These are phyloP conservation scores for Hypholoma fasciculare DNA, from an alignment of 768 basidiomycete species.

Conservation along the genomic window DNA sequence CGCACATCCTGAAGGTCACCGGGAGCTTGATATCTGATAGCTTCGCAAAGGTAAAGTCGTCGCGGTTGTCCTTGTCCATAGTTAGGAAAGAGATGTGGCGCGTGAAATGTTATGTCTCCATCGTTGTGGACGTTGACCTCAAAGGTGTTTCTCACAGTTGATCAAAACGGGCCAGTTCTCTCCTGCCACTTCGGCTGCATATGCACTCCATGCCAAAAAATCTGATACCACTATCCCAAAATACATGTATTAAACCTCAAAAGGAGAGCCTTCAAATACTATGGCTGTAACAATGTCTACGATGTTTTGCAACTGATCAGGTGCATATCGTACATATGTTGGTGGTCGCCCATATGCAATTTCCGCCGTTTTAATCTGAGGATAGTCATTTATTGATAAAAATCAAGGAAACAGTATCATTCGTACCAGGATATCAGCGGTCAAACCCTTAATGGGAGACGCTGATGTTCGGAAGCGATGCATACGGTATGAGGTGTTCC, in stretches of 20 bases:
- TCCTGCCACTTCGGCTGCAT: no score
- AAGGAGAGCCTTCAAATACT: background rate
- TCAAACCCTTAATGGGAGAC: conserved; percentile 84
- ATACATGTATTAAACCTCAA: no score
- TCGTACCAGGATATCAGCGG: conserved; percentile 77
- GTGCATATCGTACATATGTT: conserved; percentile 58
- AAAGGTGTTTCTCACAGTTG: conserved; percentile 7
- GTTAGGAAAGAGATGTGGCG: background rate
- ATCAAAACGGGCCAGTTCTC: conserved; percentile 4
- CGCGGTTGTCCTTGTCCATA: conserved; percentile 64
- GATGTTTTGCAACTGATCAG: conserved; percentile 39
- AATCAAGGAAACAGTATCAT: background rate
- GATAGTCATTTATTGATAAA: background rate
- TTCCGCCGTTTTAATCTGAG: conserved; percentile 64
- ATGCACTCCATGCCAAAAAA: no score
- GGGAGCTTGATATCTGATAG: conserved; percentile 87
- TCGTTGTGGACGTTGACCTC: background rate
- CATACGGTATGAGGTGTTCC: conserved; percentile 66
- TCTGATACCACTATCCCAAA: no score
- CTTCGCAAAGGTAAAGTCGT: conserved; percentile 92
- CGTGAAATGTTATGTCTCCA: background rate
- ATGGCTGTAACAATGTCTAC: conserved; percentile 17
- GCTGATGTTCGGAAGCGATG: conserved; percentile 80
- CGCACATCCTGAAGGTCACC: conserved; percentile 81
- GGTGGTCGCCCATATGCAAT: conserved; percentile 58